These are phyloP conservation scores for Alternaria burnsii DNA, from an alignment of 2,329 filamentous ascomycete species.

Conservation along the genomic window DNA sequence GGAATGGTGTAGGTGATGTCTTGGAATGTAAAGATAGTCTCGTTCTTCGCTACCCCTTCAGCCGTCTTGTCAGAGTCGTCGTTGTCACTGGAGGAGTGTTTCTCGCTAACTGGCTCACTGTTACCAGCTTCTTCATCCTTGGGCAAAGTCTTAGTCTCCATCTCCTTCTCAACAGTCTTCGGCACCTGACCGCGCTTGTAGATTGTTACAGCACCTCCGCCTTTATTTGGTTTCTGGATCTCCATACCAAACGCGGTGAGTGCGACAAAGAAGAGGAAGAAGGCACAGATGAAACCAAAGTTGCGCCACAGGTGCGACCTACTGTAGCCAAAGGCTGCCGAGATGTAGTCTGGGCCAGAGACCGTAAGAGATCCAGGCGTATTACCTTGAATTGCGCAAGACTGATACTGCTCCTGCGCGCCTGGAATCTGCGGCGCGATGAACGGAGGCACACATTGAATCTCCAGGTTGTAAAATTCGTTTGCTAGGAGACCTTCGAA, in stretches of 20 bases:
- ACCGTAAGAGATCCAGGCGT: slow-evolving; percentile 62
- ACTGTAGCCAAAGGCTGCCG: slow-evolving; percentile 63
- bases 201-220: slow-evolving; percentile 67
- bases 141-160: slow-evolving; percentile 60
- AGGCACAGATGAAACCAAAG: slow-evolving; percentile 62
- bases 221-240: slow-evolving; percentile 65
- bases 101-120: slow-evolving; percentile 38
- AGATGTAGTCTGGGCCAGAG: slow-evolving; percentile 65
- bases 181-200: slow-evolving; percentile 72
- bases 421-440: slow-evolving; percentile 64
- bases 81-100: slow-evolving; percentile 36
- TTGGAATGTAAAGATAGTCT: slow-evolving; percentile 78
- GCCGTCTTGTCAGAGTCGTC: slow-evolving; percentile 41
- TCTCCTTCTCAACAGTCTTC: slow-evolving; percentile 64
- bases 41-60: slow-evolving; percentile 67
- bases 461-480: slow-evolving; percentile 69
- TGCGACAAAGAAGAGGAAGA: slow-evolving; percentile 60
- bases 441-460: slow-evolving; percentile 64
- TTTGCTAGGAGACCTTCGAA: slow-evolving; percentile 75
- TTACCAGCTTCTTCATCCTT: slow-evolving; percentile 63
- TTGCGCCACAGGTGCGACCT: slow-evolving; percentile 69
- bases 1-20: slow-evolving; percentile 80
- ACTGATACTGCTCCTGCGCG: slow-evolving; percentile 61
- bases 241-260: slow-evolving; percentile 57
- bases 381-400: slow-evolving; percentile 67